A percentile compares a stretch with the other conserved stretches of the same genome.
Conservation (phyloP, 495 filamentous ascomycete genomes). For the Lepraria neglecta region DNA sequence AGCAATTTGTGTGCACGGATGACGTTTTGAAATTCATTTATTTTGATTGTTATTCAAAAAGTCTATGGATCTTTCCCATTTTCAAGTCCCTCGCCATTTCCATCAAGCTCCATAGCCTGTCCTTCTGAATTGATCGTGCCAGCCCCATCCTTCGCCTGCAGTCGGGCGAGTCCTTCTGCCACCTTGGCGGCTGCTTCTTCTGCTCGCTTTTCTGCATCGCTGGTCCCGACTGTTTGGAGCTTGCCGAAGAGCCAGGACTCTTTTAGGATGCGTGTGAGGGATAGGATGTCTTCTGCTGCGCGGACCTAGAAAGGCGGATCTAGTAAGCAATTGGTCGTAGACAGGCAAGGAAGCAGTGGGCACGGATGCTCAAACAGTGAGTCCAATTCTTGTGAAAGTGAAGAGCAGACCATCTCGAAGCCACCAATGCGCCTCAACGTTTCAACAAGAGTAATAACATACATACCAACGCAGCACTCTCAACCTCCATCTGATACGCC, state of each 20-base stretch:
- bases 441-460: no score
- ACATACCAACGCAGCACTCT: slow-evolving; percentile 56
- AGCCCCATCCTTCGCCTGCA: slow-evolving; percentile 22
- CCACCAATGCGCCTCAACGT: no score
- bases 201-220: slow-evolving; percentile 42
- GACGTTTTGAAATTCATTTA: not conserved
- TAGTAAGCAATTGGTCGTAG: not conserved
- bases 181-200: slow-evolving; percentile 50
- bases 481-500: slow-evolving; percentile 57
- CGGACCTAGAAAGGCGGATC: slow-evolving; percentile 45
- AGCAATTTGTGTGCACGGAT: not conserved
- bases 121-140: slow-evolving; percentile 22
- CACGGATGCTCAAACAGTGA: not conserved
- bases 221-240: slow-evolving; percentile 55
- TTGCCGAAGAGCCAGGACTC: slow-evolving; percentile 72
- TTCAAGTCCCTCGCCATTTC: not conserved
- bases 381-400: no score
- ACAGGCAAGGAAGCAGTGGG: not conserved
- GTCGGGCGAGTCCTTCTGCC: slow-evolving; percentile 35
- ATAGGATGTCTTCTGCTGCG: slow-evolving; percentile 59
- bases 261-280: slow-evolving; percentile 58
- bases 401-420: no score
- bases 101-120: not conserved
- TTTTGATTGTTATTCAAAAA: not conserved
- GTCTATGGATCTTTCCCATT: slow-evolving; percentile 2